Conservation (phyloP, 2,329 filamentous ascomycete genomes). For the Fusarium drepaniforme region DNA sequence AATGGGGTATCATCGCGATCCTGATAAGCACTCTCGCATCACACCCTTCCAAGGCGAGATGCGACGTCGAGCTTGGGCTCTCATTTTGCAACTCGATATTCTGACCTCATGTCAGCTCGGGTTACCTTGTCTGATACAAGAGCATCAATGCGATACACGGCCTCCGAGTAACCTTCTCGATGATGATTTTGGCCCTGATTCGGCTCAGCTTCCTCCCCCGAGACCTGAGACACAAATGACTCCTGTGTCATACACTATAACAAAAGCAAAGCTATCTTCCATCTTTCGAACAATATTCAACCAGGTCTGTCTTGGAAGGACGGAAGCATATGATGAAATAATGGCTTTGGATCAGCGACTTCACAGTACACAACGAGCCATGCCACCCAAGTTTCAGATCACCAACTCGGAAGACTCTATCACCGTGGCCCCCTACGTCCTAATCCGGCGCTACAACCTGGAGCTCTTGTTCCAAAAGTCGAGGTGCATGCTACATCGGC, state of each 20-base stretch:
- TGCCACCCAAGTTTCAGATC: conserved; percentile 26
- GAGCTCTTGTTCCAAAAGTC: conserved; percentile 31
- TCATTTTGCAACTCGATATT: conserved; percentile 27
- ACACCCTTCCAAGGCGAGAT: conserved; percentile 34
- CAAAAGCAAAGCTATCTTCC: neutral
- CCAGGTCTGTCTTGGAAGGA: conserved; percentile 27
- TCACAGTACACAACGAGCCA: conserved; percentile 9
- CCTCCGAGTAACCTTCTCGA: conserved; percentile 25
- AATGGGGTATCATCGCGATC: conserved; percentile 39
- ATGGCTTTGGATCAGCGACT: conserved; percentile 31
- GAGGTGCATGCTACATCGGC: conserved; percentile 28
- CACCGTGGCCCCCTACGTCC: conserved; percentile 17
- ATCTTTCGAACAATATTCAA: conserved; percentile 35
- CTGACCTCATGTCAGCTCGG: conserved; percentile 31
- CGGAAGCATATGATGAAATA: conserved; percentile 28
- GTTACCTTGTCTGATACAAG: conserved; percentile 25
- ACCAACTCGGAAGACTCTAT: conserved; percentile 26
- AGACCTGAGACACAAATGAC: conserved; percentile 27
- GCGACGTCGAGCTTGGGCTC: conserved; percentile 31
- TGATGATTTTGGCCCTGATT: conserved; percentile 27
- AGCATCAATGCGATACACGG: conserved; percentile 25
- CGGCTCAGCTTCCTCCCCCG: conserved; percentile 14
- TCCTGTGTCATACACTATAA: conserved; percentile 17
- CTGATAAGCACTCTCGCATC: conserved; percentile 12
- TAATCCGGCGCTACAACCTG: conserved; percentile 32